Evolutionary conservation across 257 asterid genomes (phyloP).

Genomic region (Verbena officinalis): DNA sequence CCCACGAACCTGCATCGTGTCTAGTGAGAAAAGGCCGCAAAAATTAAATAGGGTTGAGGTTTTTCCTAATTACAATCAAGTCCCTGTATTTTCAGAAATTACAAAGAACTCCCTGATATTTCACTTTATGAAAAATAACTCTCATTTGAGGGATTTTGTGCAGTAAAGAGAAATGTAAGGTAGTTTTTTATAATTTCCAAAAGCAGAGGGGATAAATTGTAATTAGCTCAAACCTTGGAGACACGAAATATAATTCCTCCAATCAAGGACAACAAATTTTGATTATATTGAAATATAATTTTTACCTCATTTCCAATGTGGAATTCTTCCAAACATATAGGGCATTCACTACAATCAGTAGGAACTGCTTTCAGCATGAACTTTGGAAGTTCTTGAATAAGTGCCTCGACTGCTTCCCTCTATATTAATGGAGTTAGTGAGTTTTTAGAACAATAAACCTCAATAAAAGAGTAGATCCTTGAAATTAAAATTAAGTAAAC

Average conservation of each 20-base stretch:
- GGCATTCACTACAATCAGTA: conserved; percentile 73
- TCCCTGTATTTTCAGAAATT: no score
- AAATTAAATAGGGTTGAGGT: not conserved
- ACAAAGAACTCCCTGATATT: no score
- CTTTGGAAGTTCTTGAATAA: conserved; percentile 71
- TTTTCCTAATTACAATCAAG: no score
- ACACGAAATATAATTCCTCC: no score
- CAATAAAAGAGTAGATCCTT: not conserved
- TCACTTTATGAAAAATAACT: no score
- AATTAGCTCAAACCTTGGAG: no score
- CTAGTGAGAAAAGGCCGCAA: not conserved
- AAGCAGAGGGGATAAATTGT: no score
- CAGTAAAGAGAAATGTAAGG: no score
- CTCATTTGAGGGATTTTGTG: no score
- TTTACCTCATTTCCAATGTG: conserved; percentile 68
- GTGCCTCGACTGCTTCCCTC: conserved; percentile 77
- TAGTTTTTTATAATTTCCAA: no score
- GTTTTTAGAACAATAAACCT: not conserved
- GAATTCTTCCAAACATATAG: conserved; percentile 73
- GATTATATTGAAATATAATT: not conserved
- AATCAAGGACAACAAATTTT: no score
- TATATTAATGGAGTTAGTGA: conserved; percentile 19
- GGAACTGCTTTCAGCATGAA: conserved; percentile 69
- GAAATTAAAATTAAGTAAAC: not conserved
- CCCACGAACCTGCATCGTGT: conserved; percentile 59